These are phyloP conservation scores for Aureobasidium namibiae DNA, from an alignment of 2,329 filamentous ascomycete species.

Conservation along the genomic window DNA sequence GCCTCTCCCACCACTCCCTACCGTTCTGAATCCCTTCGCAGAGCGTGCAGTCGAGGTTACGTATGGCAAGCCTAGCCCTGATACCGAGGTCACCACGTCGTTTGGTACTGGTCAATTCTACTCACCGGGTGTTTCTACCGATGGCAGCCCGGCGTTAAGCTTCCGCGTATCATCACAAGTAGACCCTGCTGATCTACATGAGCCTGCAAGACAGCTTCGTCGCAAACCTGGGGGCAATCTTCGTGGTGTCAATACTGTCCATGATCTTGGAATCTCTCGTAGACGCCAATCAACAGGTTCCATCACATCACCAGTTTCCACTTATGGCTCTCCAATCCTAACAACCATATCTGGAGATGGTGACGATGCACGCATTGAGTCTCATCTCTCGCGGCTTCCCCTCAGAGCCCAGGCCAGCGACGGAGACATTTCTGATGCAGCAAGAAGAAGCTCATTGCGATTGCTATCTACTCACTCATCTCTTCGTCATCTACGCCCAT, in stretches of 20 bases:
- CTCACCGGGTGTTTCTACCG: neutral
- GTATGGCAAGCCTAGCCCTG: neutral
- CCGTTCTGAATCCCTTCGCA: too few species aligned
- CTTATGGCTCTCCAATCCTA: conserved; percentile 4
- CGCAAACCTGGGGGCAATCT: conserved; percentile 42
- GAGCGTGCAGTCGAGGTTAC: neutral
- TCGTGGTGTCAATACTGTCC: conserved; percentile 37
- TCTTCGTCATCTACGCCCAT: conserved; percentile 50
- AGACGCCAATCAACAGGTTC: conserved; percentile 42
- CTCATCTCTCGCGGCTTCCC: neutral
- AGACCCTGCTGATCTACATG: neutral
- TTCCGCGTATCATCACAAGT: conserved; percentile 5
- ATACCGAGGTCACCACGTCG: neutral
- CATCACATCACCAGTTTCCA: conserved; percentile 9
- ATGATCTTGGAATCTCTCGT: conserved; percentile 34
- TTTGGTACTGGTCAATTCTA: neutral
- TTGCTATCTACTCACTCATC: conserved; percentile 47
- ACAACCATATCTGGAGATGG: conserved; percentile 9
- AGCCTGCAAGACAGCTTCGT: conserved; percentile 31
- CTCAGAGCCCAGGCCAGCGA: conserved; percentile 11
- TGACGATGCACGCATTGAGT: conserved; percentile 2
- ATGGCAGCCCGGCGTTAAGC: neutral
- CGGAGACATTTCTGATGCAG: neutral
- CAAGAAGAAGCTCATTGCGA: conserved; percentile 9
- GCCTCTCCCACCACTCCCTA: conserved; percentile 1